phyloP scores from a whole-genome alignment of 139 green algal species.

The Haematococcus sp. region DNA sequence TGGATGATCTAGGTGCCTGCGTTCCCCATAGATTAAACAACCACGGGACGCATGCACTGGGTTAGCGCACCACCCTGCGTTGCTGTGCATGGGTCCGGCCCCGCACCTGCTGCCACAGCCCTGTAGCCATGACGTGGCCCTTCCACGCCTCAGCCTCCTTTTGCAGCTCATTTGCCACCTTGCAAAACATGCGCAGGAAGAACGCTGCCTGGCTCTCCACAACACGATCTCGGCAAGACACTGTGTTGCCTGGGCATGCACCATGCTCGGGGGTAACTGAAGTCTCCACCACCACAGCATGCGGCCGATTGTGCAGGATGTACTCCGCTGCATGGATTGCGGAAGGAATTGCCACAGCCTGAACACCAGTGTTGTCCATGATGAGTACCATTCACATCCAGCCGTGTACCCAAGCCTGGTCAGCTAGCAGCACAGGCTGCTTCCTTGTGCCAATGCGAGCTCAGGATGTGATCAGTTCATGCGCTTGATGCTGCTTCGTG shows the following conservation, averaged over 20 bases:
- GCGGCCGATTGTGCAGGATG: constrained; percentile 41
- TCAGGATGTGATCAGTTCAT: no score
- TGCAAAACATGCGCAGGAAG: constrained; percentile 44
- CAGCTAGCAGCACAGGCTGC: no score
- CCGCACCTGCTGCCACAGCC: constrained; percentile 24
- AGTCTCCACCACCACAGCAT: constrained; percentile 68
- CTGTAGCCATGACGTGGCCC: constrained; percentile 21
- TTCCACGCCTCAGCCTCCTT: constrained; percentile 9
- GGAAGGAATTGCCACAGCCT: no score
- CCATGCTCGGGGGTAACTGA: constrained; percentile 61
- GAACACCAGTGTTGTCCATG: no score
- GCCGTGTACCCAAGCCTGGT: no score
- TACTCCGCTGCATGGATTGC: constrained; percentile 45
- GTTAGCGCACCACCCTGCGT: neutral
- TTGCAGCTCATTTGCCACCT: constrained; percentile 15
- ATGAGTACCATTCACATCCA: no score
- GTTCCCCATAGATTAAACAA: neutral
- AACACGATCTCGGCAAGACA: constrained; percentile 32
- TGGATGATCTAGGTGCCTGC: no score
- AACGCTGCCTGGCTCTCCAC: constrained; percentile 27
- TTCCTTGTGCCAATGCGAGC: no score
- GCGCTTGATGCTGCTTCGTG: no score
- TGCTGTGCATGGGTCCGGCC: neutral
- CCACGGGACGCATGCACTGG: neutral
- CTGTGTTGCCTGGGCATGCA: constrained; percentile 32